Conservation (phyloP, 805 yeast genomes). For the Schizosaccharomyces octosporus region DNA sequence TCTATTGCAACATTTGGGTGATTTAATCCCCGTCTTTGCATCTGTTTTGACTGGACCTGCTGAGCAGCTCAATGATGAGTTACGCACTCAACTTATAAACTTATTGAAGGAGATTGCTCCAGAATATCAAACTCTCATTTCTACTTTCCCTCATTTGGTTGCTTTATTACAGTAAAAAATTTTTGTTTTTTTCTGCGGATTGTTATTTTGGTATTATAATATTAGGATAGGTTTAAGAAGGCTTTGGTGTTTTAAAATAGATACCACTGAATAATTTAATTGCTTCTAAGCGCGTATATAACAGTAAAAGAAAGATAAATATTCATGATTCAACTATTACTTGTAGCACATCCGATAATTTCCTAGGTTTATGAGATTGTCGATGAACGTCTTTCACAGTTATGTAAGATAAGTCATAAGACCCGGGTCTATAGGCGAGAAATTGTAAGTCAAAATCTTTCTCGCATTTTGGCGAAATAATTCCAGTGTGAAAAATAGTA, state of each 20-base stretch:
- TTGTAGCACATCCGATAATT: background rate
- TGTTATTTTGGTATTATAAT: background rate
- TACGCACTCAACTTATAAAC: background rate
- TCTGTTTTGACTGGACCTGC: conserved; percentile 32
- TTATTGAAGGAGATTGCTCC: background rate
- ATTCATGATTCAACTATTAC: background rate
- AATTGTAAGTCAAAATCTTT: background rate
- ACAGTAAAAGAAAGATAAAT: background rate
- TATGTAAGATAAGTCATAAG: background rate
- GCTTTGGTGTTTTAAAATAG: background rate
- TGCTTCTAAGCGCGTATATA: background rate
- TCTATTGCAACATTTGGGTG: conserved; percentile 13
- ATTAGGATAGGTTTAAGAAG: background rate
- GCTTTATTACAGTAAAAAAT: background rate
- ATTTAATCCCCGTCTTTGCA: conserved; percentile 41
- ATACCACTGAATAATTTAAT: background rate
- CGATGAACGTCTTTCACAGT: background rate
- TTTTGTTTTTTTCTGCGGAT: background rate
- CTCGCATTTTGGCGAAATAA: background rate
- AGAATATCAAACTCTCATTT: background rate
- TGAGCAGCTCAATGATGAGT: background rate
- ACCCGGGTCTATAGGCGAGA: background rate
- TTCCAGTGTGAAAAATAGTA: background rate
- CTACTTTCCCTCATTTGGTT: background rate
- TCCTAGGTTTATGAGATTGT: background rate